Evolutionary conservation across 108 stramenopile genomes (phyloP).

Genomic region (Fragilaria crotonensis): DNA sequence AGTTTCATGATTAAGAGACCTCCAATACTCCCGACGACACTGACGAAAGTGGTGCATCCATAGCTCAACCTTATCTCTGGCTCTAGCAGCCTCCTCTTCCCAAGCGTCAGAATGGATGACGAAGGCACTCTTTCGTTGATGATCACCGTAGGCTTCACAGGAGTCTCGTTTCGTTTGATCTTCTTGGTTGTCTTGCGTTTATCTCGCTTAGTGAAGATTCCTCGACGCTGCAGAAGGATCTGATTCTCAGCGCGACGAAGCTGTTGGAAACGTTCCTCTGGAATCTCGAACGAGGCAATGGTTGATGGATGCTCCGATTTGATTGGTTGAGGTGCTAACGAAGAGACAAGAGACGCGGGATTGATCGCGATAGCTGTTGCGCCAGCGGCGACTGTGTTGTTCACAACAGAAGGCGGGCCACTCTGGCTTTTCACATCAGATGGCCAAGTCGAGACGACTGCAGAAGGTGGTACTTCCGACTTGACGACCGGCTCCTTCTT

Average conservation of each 20-base stretch:
- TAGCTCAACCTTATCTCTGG: slow-evolving; percentile 1
- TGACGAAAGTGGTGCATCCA: slow-evolving; percentile 8
- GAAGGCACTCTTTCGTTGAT: slow-evolving; percentile 2
- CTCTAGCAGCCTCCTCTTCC: slow-evolving; percentile 4
- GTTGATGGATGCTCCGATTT: background rate
- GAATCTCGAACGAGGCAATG: background rate
- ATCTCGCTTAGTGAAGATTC: slow-evolving; percentile 1
- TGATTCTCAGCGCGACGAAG: background rate
- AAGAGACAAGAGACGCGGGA: background rate
- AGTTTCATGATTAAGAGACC: background rate
- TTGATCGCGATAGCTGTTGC: too few species aligned
- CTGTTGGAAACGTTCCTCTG: slow-evolving; percentile 7
- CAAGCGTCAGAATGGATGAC: background rate
- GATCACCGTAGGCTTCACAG: background rate
- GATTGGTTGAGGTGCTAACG: background rate
- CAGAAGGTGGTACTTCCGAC: background rate
- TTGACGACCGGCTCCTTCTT: background rate
- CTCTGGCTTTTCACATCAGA: background rate
- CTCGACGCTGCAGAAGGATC: slow-evolving; percentile 2
- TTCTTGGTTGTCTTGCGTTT: background rate
- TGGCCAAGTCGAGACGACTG: background rate
- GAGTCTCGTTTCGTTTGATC: background rate
- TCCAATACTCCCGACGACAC: slow-evolving; percentile 2
- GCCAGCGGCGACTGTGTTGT: background rate
- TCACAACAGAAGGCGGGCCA: background rate